Percentiles rank a stretch among this genome's conserved stretches.
These are phyloP conservation scores for Fusarium vanettenii DNA, from an alignment of 2,329 filamentous ascomycete genomes.

Conservation along the genomic window DNA sequence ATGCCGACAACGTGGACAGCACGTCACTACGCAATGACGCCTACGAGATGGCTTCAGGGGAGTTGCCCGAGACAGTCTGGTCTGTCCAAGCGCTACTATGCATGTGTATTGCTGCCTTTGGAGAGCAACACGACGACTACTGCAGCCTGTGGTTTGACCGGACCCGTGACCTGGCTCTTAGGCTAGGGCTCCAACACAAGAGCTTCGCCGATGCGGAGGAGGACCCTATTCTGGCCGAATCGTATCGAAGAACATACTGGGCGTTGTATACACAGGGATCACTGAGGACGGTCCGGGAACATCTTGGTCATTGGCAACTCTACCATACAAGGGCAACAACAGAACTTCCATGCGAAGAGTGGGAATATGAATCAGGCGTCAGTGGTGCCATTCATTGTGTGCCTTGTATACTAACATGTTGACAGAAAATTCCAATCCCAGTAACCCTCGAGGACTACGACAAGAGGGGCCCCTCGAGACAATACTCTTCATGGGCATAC, in stretches of 20 bases:
- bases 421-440: conserved; percentile 28
- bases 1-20: conserved; percentile 17
- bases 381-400: not conserved
- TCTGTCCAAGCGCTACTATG: conserved; percentile 38
- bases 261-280: conserved; percentile 37
- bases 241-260: conserved; percentile 42
- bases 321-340: conserved; percentile 10
- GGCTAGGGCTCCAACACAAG: conserved; percentile 33
- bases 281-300: conserved; percentile 27
- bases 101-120: conserved; percentile 32
- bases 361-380: conserved; percentile 37
- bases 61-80: conserved; percentile 31
- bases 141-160: conserved; percentile 12
- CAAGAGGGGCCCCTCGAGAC: not conserved
- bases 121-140: conserved; percentile 1
- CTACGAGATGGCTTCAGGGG: conserved; percentile 22
- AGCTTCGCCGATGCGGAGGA: conserved; percentile 23
- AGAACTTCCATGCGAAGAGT: conserved; percentile 42
- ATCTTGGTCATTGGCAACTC: conserved; percentile 14
- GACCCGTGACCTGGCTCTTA: conserved; percentile 29
- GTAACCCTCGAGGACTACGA: conserved; percentile 29
- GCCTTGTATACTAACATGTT: conserved; percentile 2
- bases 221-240: conserved; percentile 34
- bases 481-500: conserved; percentile 40
- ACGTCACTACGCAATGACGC: conserved; percentile 18